Conservation (phyloP, 2,329 filamentous ascomycete species). For the Trichophyton rubrum region DNA sequence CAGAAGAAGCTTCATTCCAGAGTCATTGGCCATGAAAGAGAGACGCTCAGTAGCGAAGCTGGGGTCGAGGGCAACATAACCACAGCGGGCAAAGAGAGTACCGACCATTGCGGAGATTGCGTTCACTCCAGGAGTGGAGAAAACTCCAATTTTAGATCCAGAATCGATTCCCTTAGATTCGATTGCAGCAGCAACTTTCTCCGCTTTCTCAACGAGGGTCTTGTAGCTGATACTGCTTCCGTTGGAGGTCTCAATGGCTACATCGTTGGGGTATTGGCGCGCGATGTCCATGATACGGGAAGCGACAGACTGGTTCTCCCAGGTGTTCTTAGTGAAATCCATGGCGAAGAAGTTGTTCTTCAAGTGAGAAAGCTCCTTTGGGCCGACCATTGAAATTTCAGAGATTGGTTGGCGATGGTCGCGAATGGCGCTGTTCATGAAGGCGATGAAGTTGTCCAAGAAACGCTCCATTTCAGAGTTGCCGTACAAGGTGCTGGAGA, state of each 20-base stretch:
- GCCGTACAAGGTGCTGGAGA: slow-evolving; percentile 16
- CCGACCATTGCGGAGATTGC: slow-evolving; percentile 15
- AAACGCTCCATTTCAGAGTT: slow-evolving; percentile 18
- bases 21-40: slow-evolving; percentile 14
- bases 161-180: slow-evolving; percentile 6
- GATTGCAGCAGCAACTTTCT: slow-evolving; percentile 9
- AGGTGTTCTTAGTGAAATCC: slow-evolving; percentile 11
- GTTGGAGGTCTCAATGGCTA: slow-evolving; percentile 15
- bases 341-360: slow-evolving; percentile 14
- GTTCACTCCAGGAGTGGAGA: slow-evolving; percentile 15
- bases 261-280: slow-evolving; percentile 10
- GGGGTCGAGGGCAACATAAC: slow-evolving; percentile 15
- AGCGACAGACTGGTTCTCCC: slow-evolving; percentile 13
- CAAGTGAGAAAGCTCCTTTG: slow-evolving; percentile 16
- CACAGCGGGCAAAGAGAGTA: slow-evolving; percentile 9
- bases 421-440: slow-evolving; percentile 16
- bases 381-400: slow-evolving; percentile 17
- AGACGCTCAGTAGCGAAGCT: slow-evolving; percentile 16
- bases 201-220: slow-evolving; percentile 12
- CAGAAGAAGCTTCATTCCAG: slow-evolving; percentile 11
- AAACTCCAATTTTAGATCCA: slow-evolving; percentile 14
- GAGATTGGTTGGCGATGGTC: slow-evolving; percentile 18
- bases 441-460: slow-evolving; percentile 18
- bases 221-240: slow-evolving; percentile 15
- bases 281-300: slow-evolving; percentile 12